Conservation (phyloP, 2,329 filamentous ascomycete species). For the Aspergillus caelatus region DNA sequence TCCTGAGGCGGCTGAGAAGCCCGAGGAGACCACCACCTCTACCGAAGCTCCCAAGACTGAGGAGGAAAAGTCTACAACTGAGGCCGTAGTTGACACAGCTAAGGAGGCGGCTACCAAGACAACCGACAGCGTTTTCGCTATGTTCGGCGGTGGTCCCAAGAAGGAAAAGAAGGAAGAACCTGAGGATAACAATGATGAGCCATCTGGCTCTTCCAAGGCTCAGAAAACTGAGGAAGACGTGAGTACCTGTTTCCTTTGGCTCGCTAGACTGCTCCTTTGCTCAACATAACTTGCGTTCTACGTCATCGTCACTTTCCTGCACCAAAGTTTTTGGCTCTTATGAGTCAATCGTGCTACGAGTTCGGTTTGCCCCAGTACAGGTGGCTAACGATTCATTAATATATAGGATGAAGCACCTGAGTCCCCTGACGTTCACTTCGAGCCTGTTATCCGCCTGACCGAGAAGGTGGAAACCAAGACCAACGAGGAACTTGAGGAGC, state of each 20-base stretch:
- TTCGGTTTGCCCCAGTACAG: slow-evolving; percentile 1
- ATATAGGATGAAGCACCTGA: slow-evolving; percentile 73
- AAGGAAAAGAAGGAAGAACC: slow-evolving; percentile 88
- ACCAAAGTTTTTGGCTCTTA: background rate
- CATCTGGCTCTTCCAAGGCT: slow-evolving; percentile 84
- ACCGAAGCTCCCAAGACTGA: slow-evolving; percentile 17
- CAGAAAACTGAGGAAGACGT: slow-evolving; percentile 65
- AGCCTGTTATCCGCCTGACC: slow-evolving; percentile 92
- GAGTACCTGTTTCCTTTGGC: slow-evolving; percentile 40
- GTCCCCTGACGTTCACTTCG: slow-evolving; percentile 93
- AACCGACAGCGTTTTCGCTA: slow-evolving; percentile 77
- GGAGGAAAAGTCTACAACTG: slow-evolving; percentile 31
- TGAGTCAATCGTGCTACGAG: background rate
- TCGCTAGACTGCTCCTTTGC: background rate
- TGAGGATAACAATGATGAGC: slow-evolving; percentile 78
- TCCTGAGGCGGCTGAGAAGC: slow-evolving; percentile 32
- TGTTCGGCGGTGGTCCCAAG: slow-evolving; percentile 97
- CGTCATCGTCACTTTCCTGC: background rate
- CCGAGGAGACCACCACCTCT: background rate
- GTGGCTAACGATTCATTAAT: slow-evolving; percentile 11
- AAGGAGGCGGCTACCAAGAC: slow-evolving; percentile 45
- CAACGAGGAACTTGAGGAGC: slow-evolving; percentile 97
- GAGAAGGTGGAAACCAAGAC: slow-evolving; percentile 97
- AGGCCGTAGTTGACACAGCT: slow-evolving; percentile 39
- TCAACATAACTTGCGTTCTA: background rate